Base-by-base conservation (phyloP, 1,139 yeast genomes). In the Kazachstania sp. region DNA sequence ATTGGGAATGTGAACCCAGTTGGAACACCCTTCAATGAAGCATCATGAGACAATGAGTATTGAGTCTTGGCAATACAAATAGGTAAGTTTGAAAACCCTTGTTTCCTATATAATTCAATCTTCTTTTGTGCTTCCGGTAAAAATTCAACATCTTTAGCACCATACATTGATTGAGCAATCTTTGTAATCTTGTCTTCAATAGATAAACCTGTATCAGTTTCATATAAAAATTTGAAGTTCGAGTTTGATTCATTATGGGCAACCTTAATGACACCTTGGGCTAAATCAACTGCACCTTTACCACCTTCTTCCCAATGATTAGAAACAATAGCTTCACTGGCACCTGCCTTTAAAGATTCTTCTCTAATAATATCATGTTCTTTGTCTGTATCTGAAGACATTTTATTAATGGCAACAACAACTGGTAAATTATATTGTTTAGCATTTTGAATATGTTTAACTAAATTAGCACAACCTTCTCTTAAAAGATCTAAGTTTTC, bases 291-390 rank as follows among this genome's bases (percentile, higher is more conserved):
- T 11, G 98, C 97, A 61, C 98, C 98, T 55, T 73, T 72, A 58
- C 98, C 98, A 72, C 98, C 98, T 71, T 86, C 86, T 70, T 86
- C 97, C 97, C 97, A 92, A 71, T 92, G 98, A 75, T 86, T 86
- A 39, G 96, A 84, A 37, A 86, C 90, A 61, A 92, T 84, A 30
- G 97, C 97, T 64, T 86, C 97, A 51, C 72, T 71, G 39, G 98
- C 98, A 62, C 98, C 98, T n/a, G 95, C 95, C 67, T 79, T 80
- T 59, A 88, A 64, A 13, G 97, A 81, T 59, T 83, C 94, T 66
- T 84, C 83, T 60, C 79, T 84, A 61, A 92, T 88, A 43, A 85
- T 80, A 54, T 81, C 85, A 64, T 86, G 92, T 71, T 92, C 98
- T 48, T 76, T 79, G 49, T 75, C 84, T 49, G 95, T 73, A 68